Percentiles rank a stretch among this genome's conserved stretches.
Conservation (phyloP, 768 basidiomycete species). For the Hygrophorus pudorinus region DNA sequence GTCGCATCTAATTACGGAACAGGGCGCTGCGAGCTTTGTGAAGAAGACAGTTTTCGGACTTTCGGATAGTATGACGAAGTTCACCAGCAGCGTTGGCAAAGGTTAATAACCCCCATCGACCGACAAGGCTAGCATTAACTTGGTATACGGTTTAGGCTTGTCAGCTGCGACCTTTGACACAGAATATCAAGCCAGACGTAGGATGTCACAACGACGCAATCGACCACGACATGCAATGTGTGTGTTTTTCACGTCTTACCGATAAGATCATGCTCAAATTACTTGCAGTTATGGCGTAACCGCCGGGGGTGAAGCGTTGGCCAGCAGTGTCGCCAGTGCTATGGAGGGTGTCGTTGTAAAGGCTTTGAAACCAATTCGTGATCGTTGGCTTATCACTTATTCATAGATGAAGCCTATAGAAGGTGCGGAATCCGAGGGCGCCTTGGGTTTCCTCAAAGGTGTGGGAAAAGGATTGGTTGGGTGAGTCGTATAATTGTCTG, state of each 20-base stretch:
- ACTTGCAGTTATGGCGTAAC: constrained; percentile 79
- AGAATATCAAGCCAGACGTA: constrained; percentile 85
- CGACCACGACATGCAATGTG: constrained; percentile 94
- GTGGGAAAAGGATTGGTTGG: constrained; percentile 95
- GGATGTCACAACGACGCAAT: constrained; percentile 86
- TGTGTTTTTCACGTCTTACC: constrained; percentile 14
- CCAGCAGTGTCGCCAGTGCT: constrained; percentile 89
- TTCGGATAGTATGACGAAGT: constrained; percentile 94
- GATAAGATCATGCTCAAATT: neutral
- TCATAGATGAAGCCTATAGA: constrained; percentile 90
- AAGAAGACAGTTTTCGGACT: constrained; percentile 98
- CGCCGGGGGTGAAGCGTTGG: constrained; percentile 89
- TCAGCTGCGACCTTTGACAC: constrained; percentile 96
- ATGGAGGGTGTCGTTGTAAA: constrained; percentile 87
- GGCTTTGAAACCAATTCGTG: constrained; percentile 2
- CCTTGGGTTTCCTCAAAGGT: constrained; percentile 95
- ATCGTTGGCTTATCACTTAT: neutral
- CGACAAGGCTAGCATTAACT: neutral
- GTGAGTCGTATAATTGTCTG: constrained; percentile 28
- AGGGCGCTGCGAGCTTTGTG: constrained; percentile 96
- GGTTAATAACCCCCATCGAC: constrained; percentile 30
- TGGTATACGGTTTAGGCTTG: constrained; percentile 43
- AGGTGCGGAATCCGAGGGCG: constrained; percentile 91
- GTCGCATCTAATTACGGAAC: neutral
- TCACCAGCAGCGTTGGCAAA: constrained; percentile 96